Conservation (phyloP, 169 alveolate species). For the Plasmodium relictum region DNA sequence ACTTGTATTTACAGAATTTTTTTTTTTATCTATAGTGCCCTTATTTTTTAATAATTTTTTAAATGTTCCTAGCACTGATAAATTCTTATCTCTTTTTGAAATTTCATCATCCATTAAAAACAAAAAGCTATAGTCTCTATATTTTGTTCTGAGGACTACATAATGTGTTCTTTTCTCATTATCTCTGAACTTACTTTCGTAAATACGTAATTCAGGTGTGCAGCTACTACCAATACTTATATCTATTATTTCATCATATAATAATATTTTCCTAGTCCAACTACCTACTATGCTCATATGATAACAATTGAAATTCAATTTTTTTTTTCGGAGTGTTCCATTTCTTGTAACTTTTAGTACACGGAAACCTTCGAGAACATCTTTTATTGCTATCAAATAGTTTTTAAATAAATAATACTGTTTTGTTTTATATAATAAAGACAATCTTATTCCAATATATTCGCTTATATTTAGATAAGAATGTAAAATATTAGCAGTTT, state of each 20-base stretch:
- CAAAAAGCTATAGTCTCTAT: slow-evolving; percentile 58
- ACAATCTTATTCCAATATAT: slow-evolving; percentile 27
- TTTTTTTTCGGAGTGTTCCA: slow-evolving; percentile 36
- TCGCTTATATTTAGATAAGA: slow-evolving; percentile 17
- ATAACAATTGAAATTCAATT: slow-evolving; percentile 9
- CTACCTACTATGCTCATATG: slow-evolving; percentile 23
- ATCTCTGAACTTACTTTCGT: slow-evolving; percentile 25
- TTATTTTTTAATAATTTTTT: slow-evolving; percentile 12
- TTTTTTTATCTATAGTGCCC: not conserved
- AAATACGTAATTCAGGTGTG: slow-evolving; percentile 39
- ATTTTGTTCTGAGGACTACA: slow-evolving; percentile 33
- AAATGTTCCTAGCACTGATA: slow-evolving; percentile 17
- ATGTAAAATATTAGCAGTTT: slow-evolving; percentile 7
- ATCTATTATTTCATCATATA: slow-evolving; percentile 63
- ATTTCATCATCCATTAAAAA: slow-evolving; percentile 49
- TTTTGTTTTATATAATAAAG: slow-evolving; percentile 36
- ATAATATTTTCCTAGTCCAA: slow-evolving; percentile 52
- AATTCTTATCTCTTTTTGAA: not conserved
- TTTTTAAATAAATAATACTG: slow-evolving; percentile 36
- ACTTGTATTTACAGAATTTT: not conserved
- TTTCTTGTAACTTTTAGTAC: slow-evolving; percentile 34
- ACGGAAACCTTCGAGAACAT: slow-evolving; percentile 25
- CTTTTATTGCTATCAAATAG: slow-evolving; percentile 29
- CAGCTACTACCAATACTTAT: slow-evolving; percentile 47
- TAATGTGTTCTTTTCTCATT: slow-evolving; percentile 30